Conservation (phyloP, 192 early-diverging fungal genomes). For the Allomyces macrogynus region DNA sequence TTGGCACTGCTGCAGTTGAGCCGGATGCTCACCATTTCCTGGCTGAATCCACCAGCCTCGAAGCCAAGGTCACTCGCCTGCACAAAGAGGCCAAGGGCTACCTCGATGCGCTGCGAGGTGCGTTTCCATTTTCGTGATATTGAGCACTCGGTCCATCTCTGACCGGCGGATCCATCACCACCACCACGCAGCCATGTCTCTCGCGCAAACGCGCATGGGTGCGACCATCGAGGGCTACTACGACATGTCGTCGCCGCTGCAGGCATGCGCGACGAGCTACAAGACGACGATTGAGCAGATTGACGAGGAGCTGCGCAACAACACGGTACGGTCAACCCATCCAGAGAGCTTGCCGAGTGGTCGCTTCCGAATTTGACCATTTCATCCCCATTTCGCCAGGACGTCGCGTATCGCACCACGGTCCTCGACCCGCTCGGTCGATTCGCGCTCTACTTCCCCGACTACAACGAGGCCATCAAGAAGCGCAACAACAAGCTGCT, state of each 20-base stretch:
- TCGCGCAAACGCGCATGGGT: constrained; percentile 63
- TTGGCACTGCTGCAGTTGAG: neutral
- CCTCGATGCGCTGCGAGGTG: constrained; percentile 60
- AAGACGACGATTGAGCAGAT: constrained; percentile 59
- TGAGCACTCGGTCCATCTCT: no score
- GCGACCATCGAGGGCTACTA: constrained; percentile 77
- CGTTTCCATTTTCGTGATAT: neutral
- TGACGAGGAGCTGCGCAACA: constrained; percentile 45
- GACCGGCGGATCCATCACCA: no score
- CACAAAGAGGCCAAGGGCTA: constrained; percentile 87
- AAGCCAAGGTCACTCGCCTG: constrained; percentile 59
- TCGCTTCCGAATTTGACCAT: neutral
- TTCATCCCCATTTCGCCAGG: constrained; percentile 16
- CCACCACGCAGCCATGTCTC: constrained; percentile 42
- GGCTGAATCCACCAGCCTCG: constrained; percentile 31
- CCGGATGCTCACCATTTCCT: neutral
- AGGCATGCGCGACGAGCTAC: constrained; percentile 58
- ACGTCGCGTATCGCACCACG: constrained; percentile 62
- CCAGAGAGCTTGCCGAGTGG: neutral
- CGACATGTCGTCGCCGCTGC: constrained; percentile 56
- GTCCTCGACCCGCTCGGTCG: constrained; percentile 79
- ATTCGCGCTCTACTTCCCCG: constrained; percentile 69
- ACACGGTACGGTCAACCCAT: neutral
- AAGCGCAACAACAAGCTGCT: constrained; percentile 68
- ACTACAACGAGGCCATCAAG: constrained; percentile 80